These are phyloP conservation scores for Zizania palustris DNA, from an alignment of 202 grass and related monocot species.

Conservation along the genomic window DNA sequence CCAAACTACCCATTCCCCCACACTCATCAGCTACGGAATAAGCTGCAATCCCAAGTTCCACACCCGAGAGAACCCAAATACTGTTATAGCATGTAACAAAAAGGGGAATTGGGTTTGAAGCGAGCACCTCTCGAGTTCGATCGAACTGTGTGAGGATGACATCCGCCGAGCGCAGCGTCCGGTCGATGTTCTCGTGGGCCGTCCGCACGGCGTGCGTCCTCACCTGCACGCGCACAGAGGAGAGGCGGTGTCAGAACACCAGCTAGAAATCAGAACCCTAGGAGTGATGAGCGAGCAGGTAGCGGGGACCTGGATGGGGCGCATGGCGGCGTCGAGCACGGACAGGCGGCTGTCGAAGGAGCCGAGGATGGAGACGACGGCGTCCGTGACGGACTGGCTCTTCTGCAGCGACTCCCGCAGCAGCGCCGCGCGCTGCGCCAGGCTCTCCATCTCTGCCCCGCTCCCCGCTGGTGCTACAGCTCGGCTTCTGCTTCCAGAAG, in stretches of 20 bases:
- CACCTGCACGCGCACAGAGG: conserved; percentile 36
- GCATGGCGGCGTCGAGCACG: conserved; percentile 84
- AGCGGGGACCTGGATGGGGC: conserved; percentile 67
- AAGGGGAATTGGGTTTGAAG: not conserved
- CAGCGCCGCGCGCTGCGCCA: conserved; percentile 64
- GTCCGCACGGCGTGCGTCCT: conserved; percentile 79
- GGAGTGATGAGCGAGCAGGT: not conserved
- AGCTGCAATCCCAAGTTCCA: not conserved
- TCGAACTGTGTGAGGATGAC: conserved; percentile 95
- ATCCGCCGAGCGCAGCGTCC: conserved; percentile 86
- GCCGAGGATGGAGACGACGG: conserved; percentile 78
- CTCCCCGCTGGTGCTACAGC: not conserved
- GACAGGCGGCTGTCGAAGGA: conserved; percentile 95
- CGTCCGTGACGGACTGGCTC: conserved; percentile 67
- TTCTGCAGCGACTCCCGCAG: conserved; percentile 72
- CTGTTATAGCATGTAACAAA: not conserved
- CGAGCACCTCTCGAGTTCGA: conserved; percentile 66
- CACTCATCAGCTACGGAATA: not conserved
- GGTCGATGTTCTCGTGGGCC: conserved; percentile 98
- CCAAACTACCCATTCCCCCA: not conserved
- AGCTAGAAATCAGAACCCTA: not conserved
- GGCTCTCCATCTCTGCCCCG: conserved; percentile 51
- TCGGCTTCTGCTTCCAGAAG: not conserved
- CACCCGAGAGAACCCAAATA: not conserved
- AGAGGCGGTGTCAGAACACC: not conserved